phyloP scores from a whole-genome alignment of 2,329 filamentous ascomycete genomes.

The Clonostachys byssicola region DNA sequence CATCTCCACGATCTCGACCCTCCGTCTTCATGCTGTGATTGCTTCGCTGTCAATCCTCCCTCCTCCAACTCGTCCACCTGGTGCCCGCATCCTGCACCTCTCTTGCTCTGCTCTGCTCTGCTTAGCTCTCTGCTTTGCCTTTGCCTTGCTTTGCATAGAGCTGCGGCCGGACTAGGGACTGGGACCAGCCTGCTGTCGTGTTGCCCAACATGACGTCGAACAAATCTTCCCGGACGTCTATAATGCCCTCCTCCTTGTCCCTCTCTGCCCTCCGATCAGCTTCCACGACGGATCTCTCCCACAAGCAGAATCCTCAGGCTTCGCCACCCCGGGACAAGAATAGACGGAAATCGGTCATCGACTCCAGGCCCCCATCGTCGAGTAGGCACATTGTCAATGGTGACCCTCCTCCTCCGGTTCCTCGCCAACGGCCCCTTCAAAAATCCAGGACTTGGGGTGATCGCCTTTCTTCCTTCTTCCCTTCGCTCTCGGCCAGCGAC shows the following conservation, averaged over 20 bases:
- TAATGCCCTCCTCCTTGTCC: slow-evolving; percentile 28
- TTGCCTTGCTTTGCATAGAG: neutral
- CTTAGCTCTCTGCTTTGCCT: too few species aligned
- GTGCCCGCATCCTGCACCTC: too few species aligned
- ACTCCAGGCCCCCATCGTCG: neutral
- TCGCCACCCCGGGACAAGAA: neutral
- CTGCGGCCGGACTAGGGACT: neutral
- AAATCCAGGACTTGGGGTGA: slow-evolving; percentile 28
- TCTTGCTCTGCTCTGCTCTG: too few species aligned
- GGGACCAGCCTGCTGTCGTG: slow-evolving; percentile 14
- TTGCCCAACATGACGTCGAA: slow-evolving; percentile 37
- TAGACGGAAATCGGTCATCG: neutral
- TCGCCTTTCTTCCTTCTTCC: slow-evolving; percentile 28
- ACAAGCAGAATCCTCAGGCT: slow-evolving; percentile 5
- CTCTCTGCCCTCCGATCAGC: slow-evolving; percentile 20
- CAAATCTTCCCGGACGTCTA: slow-evolving; percentile 35
- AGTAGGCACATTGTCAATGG: neutral
- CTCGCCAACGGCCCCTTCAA: slow-evolving; percentile 12
- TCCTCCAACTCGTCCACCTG: too few species aligned
- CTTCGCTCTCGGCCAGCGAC: slow-evolving; percentile 24
- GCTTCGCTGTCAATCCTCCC: too few species aligned
- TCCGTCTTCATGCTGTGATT: too few species aligned
- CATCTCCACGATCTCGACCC: too few species aligned
- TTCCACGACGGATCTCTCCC: slow-evolving; percentile 6
- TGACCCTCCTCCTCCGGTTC: slow-evolving; percentile 16